Evolutionary conservation across 352 stramenopile genomes (phyloP).

Genomic region (Globisporangium cylindrosporum): DNA sequence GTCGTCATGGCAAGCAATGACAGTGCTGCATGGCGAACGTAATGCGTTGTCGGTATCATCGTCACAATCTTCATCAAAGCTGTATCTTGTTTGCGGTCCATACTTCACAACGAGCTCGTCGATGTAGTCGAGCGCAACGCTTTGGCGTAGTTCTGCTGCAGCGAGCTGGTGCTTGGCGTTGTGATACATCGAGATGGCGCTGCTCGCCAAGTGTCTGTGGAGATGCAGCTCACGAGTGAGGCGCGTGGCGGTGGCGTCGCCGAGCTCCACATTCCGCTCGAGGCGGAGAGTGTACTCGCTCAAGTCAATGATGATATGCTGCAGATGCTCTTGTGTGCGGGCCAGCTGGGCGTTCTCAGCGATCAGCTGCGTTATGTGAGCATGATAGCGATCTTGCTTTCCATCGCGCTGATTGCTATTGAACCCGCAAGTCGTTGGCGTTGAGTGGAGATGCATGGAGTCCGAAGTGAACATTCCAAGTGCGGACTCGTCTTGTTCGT

Average conservation of each 20-base stretch:
- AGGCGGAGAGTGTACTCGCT: not conserved
- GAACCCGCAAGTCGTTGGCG: not conserved
- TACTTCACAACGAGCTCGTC: constrained; percentile 10
- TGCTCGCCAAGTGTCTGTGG: constrained; percentile 1
- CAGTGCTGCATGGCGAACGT: not conserved
- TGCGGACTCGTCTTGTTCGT: not conserved
- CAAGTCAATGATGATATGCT: not conserved
- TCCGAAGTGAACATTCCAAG: not conserved
- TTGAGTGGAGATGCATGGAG: not conserved
- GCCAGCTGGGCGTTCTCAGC: not conserved
- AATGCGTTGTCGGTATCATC: not conserved
- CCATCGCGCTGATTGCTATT: not conserved
- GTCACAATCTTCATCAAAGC: not conserved
- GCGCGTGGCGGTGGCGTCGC: not conserved
- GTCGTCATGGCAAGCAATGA: not conserved
- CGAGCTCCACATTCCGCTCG: not conserved
- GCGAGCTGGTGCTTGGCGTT: constrained; percentile 8
- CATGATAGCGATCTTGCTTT: not conserved
- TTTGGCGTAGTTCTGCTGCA: not conserved
- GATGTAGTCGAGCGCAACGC: constrained; percentile 7
- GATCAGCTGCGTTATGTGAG: not conserved
- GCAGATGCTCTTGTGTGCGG: constrained; percentile 2
- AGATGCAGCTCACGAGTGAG: not conserved
- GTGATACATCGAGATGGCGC: constrained; percentile 5
- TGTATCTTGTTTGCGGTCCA: not conserved